Evolutionary conservation across 768 basidiomycete species (phyloP).

Genomic region (Boletus subparvulus): DNA sequence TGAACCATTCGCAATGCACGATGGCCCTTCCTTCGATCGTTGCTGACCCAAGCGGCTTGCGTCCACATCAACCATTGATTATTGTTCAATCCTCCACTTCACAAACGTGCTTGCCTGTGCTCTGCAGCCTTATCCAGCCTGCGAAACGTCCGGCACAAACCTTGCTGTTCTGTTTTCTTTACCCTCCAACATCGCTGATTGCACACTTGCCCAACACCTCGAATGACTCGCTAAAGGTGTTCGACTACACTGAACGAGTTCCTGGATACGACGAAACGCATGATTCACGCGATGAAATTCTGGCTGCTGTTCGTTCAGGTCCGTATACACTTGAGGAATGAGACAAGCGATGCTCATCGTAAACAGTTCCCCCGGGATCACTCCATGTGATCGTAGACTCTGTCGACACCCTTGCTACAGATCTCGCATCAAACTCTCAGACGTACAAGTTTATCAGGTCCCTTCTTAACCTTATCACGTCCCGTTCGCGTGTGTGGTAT

Average conservation of each 20-base stretch:
- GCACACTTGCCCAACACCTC: slow-evolving; percentile 24
- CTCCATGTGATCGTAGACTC: slow-evolving; percentile 72
- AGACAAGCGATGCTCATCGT: slow-evolving; percentile 6
- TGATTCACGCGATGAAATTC: slow-evolving; percentile 39
- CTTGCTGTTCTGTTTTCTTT: slow-evolving; percentile 58
- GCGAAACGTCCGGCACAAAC: slow-evolving; percentile 23
- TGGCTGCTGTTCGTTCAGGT: slow-evolving; percentile 43
- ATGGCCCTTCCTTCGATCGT: slow-evolving; percentile 34
- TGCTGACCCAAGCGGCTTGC: slow-evolving; percentile 17
- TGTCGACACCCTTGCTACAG: slow-evolving; percentile 60
- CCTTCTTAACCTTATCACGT: slow-evolving; percentile 44
- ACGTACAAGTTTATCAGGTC: slow-evolving; percentile 52
- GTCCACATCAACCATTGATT: slow-evolving; percentile 44
- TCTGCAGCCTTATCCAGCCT: slow-evolving; percentile 44
- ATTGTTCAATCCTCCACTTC: slow-evolving; percentile 59
- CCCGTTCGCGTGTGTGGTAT: slow-evolving; percentile 48
- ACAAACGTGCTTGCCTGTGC: slow-evolving; percentile 56
- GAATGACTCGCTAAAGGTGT: slow-evolving; percentile 32
- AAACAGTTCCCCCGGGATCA: slow-evolving; percentile 43
- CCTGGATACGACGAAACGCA: slow-evolving; percentile 51
- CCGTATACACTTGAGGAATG: background rate
- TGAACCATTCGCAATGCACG: background rate
- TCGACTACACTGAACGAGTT: slow-evolving; percentile 51
- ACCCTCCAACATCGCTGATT: slow-evolving; percentile 50
- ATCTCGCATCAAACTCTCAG: slow-evolving; percentile 53